phyloP scores from a whole-genome alignment of 2,329 filamentous ascomycete genomes.

The Clathrospora elynae region DNA sequence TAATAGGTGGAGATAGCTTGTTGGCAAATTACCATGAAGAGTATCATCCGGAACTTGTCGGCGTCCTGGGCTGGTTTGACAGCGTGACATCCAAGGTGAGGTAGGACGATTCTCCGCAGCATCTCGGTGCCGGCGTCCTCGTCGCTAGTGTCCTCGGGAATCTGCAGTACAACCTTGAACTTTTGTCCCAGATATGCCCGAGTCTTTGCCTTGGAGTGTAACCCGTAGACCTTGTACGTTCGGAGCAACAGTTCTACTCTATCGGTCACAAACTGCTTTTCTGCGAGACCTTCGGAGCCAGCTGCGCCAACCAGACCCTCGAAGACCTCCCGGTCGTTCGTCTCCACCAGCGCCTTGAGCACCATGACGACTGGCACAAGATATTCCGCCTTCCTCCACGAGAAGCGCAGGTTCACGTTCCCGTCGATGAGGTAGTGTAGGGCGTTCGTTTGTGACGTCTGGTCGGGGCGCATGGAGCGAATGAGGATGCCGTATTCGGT shows the following conservation, averaged over 20 bases:
- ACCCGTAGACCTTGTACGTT: constrained; percentile 87
- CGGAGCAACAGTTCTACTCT: constrained; percentile 88
- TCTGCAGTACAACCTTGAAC: constrained; percentile 84
- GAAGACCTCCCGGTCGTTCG: constrained; percentile 94
- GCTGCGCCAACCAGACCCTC: constrained; percentile 84
- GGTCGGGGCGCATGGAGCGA: constrained; percentile 91
- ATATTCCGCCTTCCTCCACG: constrained; percentile 96
- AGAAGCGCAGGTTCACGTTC: constrained; percentile 96
- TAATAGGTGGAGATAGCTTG: too few species aligned
- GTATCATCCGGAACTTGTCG: constrained; percentile 91
- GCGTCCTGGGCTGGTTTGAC: constrained; percentile 82
- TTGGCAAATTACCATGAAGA: too few species aligned
- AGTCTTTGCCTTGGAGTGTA: constrained; percentile 82
- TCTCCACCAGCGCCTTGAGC: constrained; percentile 90
- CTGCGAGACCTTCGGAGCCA: constrained; percentile 76
- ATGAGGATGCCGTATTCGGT: constrained; percentile 90
- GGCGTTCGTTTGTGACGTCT: constrained; percentile 96
- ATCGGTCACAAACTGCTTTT: constrained; percentile 89
- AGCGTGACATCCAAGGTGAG: constrained; percentile 84
- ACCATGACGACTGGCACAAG: constrained; percentile 97
- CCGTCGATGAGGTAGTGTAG: constrained; percentile 95
- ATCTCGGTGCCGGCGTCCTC: constrained; percentile 92
- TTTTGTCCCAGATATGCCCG: constrained; percentile 86
- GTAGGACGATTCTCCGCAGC: constrained; percentile 83
- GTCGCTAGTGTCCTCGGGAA: constrained; percentile 82